Evolutionary conservation across 2,329 filamentous ascomycete genomes (phyloP).

Genomic region (Elsinoe fawcettii): DNA sequence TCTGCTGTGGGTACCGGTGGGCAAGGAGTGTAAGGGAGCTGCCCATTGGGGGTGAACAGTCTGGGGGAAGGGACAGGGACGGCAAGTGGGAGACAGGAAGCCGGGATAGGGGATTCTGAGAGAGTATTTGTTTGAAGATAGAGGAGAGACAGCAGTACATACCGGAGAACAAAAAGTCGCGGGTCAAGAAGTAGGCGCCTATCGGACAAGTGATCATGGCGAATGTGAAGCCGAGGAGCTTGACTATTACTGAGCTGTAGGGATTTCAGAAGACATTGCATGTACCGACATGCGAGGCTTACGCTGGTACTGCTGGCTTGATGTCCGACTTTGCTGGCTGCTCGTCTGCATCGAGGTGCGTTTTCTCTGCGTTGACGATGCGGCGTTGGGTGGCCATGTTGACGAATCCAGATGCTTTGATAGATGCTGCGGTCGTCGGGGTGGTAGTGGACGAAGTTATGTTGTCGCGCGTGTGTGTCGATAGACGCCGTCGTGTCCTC

Average conservation of each 20-base stretch:
- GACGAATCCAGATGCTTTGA: background rate
- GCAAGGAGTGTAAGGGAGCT: too few species aligned
- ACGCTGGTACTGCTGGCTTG: constrained; percentile 76
- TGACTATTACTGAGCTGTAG: constrained; percentile 70
- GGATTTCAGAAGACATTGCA: background rate
- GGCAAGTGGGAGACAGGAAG: too few species aligned
- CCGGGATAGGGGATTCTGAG: background rate
- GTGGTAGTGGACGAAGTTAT: too few species aligned
- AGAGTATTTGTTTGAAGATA: background rate
- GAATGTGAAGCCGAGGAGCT: constrained; percentile 80
- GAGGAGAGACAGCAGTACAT: constrained; percentile 23
- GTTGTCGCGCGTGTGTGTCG: too few species aligned
- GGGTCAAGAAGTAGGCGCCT: constrained; percentile 75
- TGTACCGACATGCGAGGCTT: constrained; percentile 34
- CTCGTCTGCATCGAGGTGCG: constrained; percentile 44
- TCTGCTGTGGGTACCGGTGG: too few species aligned
- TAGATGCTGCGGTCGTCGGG: too few species aligned
- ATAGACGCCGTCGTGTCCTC: too few species aligned
- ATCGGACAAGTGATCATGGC: constrained; percentile 88
- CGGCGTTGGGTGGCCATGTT: constrained; percentile 61
- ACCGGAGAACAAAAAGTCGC: constrained; percentile 73
- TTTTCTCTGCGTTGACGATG: constrained; percentile 58
- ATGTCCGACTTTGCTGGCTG: constrained; percentile 51
- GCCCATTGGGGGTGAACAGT: too few species aligned
- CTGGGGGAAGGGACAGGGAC: too few species aligned